These are phyloP conservation scores for Aspergillus diversus DNA, from an alignment of 495 filamentous ascomycete species.

Conservation along the genomic window DNA sequence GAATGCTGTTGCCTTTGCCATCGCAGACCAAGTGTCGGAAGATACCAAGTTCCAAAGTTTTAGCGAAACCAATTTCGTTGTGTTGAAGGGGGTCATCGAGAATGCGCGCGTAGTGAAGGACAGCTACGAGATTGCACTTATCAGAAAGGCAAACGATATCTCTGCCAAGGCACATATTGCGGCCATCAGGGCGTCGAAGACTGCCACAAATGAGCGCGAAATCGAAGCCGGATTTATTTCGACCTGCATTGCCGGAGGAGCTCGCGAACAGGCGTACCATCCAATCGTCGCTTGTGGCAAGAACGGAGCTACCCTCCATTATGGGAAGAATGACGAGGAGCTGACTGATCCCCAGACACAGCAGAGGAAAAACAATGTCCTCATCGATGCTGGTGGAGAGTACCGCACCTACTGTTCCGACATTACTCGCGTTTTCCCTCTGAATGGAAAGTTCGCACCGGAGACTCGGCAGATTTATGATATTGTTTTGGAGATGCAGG, in stretches of 20 bases:
- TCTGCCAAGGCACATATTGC: constrained; percentile 75
- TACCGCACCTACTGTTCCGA: constrained; percentile 81
- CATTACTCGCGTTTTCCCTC: constrained; percentile 88
- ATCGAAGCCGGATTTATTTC: constrained; percentile 78
- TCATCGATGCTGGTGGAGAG: constrained; percentile 86
- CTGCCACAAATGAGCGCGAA: constrained; percentile 77
- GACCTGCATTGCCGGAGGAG: constrained; percentile 73
- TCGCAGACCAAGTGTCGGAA: constrained; percentile 70
- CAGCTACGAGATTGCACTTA: constrained; percentile 80
- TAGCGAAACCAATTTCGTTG: constrained; percentile 58
- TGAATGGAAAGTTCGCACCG: constrained; percentile 71
- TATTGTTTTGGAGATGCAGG: constrained; percentile 86
- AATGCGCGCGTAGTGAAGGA: constrained; percentile 79
- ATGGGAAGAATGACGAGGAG: constrained; percentile 74
- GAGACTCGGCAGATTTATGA: constrained; percentile 82
- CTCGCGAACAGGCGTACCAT: constrained; percentile 80
- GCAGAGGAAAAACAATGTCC: constrained; percentile 68
- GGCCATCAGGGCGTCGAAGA: constrained; percentile 66
- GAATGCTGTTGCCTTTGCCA: constrained; percentile 65
- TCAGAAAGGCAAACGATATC: constrained; percentile 81
- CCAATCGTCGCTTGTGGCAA: constrained; percentile 79
- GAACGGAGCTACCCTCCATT: constrained; percentile 84
- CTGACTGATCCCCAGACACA: constrained; percentile 46
- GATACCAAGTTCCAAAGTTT: constrained; percentile 67
- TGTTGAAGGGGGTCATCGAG: constrained; percentile 78